These are phyloP conservation scores for Alliaria petiolata DNA, from an alignment of 345 rosid species.

Conservation along the genomic window DNA sequence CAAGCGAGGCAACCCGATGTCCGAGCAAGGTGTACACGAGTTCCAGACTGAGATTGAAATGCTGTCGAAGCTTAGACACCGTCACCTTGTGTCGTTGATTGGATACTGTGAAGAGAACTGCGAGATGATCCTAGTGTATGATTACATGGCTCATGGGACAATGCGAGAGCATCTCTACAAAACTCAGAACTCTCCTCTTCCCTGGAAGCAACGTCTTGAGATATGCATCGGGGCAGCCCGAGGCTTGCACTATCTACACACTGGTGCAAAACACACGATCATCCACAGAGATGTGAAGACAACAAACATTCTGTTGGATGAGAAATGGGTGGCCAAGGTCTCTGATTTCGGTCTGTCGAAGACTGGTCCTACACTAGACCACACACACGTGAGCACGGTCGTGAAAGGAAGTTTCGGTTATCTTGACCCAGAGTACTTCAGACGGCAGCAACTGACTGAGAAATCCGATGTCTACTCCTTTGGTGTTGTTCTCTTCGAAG, in stretches of 20 bases:
- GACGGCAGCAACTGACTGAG: slow-evolving; percentile 93
- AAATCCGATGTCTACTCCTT: slow-evolving; percentile 97
- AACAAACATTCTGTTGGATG: slow-evolving; percentile 90
- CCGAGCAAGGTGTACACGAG: slow-evolving; percentile 97
- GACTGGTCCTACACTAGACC: slow-evolving; percentile 93
- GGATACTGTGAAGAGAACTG: slow-evolving; percentile 96
- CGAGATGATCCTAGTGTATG: slow-evolving; percentile 98
- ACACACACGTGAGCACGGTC: slow-evolving; percentile 97
- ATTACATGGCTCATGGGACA: slow-evolving; percentile 94
- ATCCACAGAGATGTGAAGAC: slow-evolving; percentile 98
- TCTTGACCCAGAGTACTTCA: slow-evolving; percentile 94
- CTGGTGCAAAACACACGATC: slow-evolving; percentile 95
- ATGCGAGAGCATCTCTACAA: slow-evolving; percentile 96
- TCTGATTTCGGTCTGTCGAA: slow-evolving; percentile 98
- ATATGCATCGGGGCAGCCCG: slow-evolving; percentile 97
- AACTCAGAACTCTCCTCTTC: slow-evolving; percentile 75
- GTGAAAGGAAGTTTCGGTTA: slow-evolving; percentile 99
- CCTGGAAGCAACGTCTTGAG: slow-evolving; percentile 98
- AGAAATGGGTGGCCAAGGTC: slow-evolving; percentile 99
- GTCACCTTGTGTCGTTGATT: slow-evolving; percentile 89
- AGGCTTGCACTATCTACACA: slow-evolving; percentile 92
- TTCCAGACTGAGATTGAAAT: slow-evolving; percentile 98
- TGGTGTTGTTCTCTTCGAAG: slow-evolving; percentile 92
- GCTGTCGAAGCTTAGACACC: slow-evolving; percentile 96
- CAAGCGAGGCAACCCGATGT: slow-evolving; percentile 95